Evolutionary conservation across 108 stramenopile species (phyloP), one percentile per base, ranked within the genome.

Genomic region (Discostella stelligeroides): DNA sequence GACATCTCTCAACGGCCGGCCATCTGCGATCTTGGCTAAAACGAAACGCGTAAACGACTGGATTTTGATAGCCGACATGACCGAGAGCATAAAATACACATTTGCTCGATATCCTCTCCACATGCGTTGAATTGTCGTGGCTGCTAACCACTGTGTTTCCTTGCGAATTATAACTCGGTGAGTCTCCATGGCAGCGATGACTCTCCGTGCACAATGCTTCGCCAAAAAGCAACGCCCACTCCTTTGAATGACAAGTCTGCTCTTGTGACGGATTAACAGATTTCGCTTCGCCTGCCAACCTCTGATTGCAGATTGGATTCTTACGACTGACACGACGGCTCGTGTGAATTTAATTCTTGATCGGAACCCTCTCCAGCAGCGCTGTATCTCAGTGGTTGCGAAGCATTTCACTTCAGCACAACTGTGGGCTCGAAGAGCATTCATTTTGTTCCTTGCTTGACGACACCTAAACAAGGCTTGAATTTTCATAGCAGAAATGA

Each of bases 41-140:
- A 55, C 53, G 45, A 14, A 29, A 25, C 88, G 74, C 12, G 69
- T 28, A 37, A 60, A n/a, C 11, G 80, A 39, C 68, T 91, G 89
- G 10, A 88, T 78, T 50, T 60, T 75, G 37, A 86, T 63, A 10
- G 70, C 66, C 11, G 85, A 47, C 28, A 73, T 18, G n/a, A 85
- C 40, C 0, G 7, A 15, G 39, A 79, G 46, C 40, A 76, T 66
- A 54, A 68, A 85, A 28, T 84, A 67, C 4, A 65, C 41, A 30
- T 75, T 64, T 20, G n/a, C 41, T n/a, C 34, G 45, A 47, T 82
- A 84, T 9, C 91, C 87, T 49, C 91, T 73, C 88, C 88, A 92
- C 13, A 79, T 45, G 27, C 88, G 61, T 63, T 92, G 91, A 39
- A 92, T 87, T 68, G 86, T 79, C 5, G 63, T 65, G 7, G 91